Base-by-base conservation (phyloP, 495 filamentous ascomycete genomes). In the Penicillium arizonense region DNA sequence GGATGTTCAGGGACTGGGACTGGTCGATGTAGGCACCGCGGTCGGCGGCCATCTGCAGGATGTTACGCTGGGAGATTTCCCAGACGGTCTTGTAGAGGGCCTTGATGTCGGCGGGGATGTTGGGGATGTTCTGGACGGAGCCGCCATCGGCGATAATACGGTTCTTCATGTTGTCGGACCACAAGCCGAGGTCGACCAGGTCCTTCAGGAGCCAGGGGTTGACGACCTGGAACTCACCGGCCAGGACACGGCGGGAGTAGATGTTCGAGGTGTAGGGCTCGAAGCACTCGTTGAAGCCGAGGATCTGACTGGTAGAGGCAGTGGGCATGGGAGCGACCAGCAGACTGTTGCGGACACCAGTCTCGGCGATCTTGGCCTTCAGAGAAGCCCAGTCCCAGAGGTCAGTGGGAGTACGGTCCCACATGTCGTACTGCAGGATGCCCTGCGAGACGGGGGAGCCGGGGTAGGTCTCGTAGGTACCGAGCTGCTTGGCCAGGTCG, bases 141-240 rank as follows among this genome's bases (percentile, higher is more conserved):
- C 94, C 94, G 57, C 90, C 91, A 43, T 94, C 93, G 55, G 94
- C 87, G 62, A 98, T 97, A 79, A 98, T 98, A 59, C 94, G 90
- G 78, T 98, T 98, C 83, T 98, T 98, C 94, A 98, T 98, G 80
- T 91, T 91, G 74, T 98, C 94, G 33, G 92, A 96, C 94, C 94
- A 98, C 28, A 98, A 81, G 55, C 94, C 94, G 78, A 97, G 87
- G 61, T 98, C 94, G 52, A 98, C 94, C 13, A 98, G 84, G 63
- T 98, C 94, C 80, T 96, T 97, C 48, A 98, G 84, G 43, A 98
- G 77, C 95, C 95, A 97, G 24, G 94, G 94, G 80, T 98, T 98
- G 72, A 98, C 94, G 44, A 98, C 90, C 75, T 98, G 94, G 85
- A 98, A 98, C 69, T 98, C 94, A 65, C 94, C 94, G 52, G 94